These are phyloP conservation scores for Aeschynomene evenia DNA, from an alignment of 306 rosid genomes.

Conservation along the genomic window DNA sequence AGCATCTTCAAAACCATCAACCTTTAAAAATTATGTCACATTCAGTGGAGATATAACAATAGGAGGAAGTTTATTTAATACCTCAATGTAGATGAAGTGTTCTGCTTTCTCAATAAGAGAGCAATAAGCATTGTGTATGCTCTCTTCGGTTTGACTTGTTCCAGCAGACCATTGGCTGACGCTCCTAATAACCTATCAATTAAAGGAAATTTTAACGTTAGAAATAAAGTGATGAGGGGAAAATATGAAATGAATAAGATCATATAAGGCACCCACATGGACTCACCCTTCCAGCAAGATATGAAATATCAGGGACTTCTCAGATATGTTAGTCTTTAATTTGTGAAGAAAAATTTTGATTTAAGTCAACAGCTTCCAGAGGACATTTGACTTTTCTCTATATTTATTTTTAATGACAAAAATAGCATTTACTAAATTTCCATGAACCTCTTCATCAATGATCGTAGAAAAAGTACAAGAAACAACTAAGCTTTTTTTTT, in stretches of 20 bases:
- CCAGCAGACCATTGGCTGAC: slow-evolving; percentile 99
- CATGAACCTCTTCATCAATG: slow-evolving; percentile 17
- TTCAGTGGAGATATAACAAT: background rate
- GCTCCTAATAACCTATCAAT: slow-evolving; percentile 85
- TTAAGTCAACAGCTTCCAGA: slow-evolving; percentile 3
- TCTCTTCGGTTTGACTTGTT: slow-evolving; percentile 90
- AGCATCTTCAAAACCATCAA: background rate
- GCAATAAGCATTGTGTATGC: slow-evolving; percentile 95
- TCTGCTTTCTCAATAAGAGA: slow-evolving; percentile 94
- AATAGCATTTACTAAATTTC: slow-evolving; percentile 10
- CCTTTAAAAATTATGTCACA: background rate
- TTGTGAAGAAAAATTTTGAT: slow-evolving; percentile 2
- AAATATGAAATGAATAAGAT: slow-evolving; percentile 17
- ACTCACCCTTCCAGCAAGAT: slow-evolving; percentile 16
- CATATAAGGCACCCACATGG: background rate
- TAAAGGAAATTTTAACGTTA: slow-evolving; percentile 17
- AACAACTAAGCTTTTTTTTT: background rate
- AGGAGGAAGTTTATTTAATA: slow-evolving; percentile 32
- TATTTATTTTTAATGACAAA: background rate
- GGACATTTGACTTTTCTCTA: slow-evolving; percentile 9
- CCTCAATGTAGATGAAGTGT: slow-evolving; percentile 95
- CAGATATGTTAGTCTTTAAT: background rate
- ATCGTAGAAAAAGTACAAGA: background rate
- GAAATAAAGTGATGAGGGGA: background rate
- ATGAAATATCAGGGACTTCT: slow-evolving; percentile 8